Base-by-base conservation (phyloP, 768 basidiomycete species). In the Boletales sp. region DNA sequence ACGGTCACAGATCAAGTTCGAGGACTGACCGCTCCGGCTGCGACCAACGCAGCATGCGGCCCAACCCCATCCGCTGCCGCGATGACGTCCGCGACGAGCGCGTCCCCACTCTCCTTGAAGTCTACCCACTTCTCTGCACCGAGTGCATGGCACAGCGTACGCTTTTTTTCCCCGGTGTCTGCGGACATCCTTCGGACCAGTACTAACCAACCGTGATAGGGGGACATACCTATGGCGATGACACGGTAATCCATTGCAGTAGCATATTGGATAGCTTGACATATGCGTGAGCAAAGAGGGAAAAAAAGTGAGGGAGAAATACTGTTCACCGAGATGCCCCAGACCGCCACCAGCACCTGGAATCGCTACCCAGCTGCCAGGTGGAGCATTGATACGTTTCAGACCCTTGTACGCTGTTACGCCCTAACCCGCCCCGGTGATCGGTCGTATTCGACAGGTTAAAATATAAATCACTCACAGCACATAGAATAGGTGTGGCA, bases 361-460 rank as follows among this genome's bases (percentile, higher is more conserved):
- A 17, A 75, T 63, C 17, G 67, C 68, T 28, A 75, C 51, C 59
- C 61, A 71, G 30, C 79, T 70, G 9, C 74, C 76, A 1, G 67
- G 54, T n/a, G 58, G 66, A 32, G 56, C 49, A 40, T 62, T 57
- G 38, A 71, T 57, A 18, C 61, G 57, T 58, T 74, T 78, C 51
- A 80, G 61, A 1, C 69, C 78, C 53, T 72, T 74, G 56, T 73
- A 79, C 33, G 73, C 76, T 2, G 77, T 77, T 17, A 79, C 57
- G n/a, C 72, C 73, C 57, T 66, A 37, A 11, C 31, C 28, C 11
- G 10, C 10, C 11, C 13, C 17, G 3, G 17, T 38, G 31, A 12
- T 14, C n/a, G 12, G 33, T 13, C 33, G 12, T 28, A 28, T 11
- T 11, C 7, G 8, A 35, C 6, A 1, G 33, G 12, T 2, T 14